Percentiles rank a stretch among this genome's conserved stretches.
Conservation (phyloP, 345 rosid genomes). For the Reutealis trisperma region DNA sequence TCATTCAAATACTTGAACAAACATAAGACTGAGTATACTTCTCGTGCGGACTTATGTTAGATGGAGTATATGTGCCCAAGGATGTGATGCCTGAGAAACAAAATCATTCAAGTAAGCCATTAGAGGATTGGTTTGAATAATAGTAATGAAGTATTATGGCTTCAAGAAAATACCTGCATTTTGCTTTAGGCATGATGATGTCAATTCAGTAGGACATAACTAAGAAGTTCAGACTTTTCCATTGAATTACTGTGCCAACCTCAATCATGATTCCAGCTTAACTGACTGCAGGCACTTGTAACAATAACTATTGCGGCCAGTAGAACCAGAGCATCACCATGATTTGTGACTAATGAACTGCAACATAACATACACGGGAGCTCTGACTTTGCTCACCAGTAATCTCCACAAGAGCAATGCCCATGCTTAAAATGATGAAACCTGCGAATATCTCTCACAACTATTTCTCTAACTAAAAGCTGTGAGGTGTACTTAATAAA, state of each 20-base stretch:
- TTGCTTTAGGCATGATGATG: background rate
- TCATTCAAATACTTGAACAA: background rate
- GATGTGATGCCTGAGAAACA: slow-evolving; percentile 7
- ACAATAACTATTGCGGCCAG: no score
- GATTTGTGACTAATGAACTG: background rate
- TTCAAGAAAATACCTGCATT: slow-evolving; percentile 1
- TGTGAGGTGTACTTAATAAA: slow-evolving; percentile 38
- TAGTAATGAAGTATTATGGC: background rate
- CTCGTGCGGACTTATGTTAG: background rate
- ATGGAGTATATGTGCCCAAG: background rate
- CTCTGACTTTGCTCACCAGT: slow-evolving; percentile 34
- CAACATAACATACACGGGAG: background rate
- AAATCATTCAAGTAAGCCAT: background rate
- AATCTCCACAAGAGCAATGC: slow-evolving; percentile 47
- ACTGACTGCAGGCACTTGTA: background rate
- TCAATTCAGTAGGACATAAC: background rate
- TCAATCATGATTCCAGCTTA: background rate
- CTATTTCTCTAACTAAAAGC: slow-evolving; percentile 39
- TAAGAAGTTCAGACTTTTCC: background rate
- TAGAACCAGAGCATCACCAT: background rate
- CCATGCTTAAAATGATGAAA: slow-evolving; percentile 48
- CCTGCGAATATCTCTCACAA: slow-evolving; percentile 39
- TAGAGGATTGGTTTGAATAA: background rate
- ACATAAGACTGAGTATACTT: background rate
- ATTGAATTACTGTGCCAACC: background rate